phyloP scores from a whole-genome alignment of 495 filamentous ascomycete species.

The Terfezia claveryi region DNA sequence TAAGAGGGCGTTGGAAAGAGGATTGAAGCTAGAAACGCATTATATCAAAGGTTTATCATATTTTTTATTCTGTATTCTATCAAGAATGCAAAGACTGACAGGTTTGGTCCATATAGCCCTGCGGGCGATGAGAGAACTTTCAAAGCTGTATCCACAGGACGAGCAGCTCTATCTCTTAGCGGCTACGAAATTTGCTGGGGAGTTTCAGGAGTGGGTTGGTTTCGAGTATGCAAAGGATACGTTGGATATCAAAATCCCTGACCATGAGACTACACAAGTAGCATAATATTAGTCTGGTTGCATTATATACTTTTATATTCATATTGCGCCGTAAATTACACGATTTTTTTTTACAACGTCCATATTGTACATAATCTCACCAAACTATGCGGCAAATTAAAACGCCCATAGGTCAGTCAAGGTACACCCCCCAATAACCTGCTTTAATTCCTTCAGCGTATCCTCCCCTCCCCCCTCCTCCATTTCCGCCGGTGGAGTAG shows the following conservation, averaged over 20 bases:
- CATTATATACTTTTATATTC: no score
- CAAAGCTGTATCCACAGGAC: conserved; percentile 64
- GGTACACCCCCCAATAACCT: background rate
- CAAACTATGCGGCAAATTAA: background rate
- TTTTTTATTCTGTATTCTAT: background rate
- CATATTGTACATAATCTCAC: background rate
- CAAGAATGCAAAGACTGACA: background rate
- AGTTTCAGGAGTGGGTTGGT: conserved; percentile 27
- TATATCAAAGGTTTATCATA: conserved; percentile 8
- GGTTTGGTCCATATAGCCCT: conserved; percentile 26
- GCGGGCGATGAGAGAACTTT: conserved; percentile 49
- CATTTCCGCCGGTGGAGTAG: conserved; percentile 18
- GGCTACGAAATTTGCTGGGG: conserved; percentile 55
- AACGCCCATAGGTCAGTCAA: background rate
- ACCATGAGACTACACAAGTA: no score
- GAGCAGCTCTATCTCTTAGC: conserved; percentile 54
- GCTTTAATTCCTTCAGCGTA: background rate
- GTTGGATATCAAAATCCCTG: background rate
- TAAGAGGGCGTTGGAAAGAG: conserved; percentile 5
- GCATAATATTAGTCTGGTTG: no score
- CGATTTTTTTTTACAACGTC: no score
- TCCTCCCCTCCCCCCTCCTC: conserved; percentile 4
- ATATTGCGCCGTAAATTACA: no score
- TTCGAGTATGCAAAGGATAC: background rate
- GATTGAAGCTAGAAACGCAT: conserved; percentile 6